Evolutionary conservation across 1,284 basidiomycete species (phyloP).

Genomic region (Trametes hirsuta): DNA sequence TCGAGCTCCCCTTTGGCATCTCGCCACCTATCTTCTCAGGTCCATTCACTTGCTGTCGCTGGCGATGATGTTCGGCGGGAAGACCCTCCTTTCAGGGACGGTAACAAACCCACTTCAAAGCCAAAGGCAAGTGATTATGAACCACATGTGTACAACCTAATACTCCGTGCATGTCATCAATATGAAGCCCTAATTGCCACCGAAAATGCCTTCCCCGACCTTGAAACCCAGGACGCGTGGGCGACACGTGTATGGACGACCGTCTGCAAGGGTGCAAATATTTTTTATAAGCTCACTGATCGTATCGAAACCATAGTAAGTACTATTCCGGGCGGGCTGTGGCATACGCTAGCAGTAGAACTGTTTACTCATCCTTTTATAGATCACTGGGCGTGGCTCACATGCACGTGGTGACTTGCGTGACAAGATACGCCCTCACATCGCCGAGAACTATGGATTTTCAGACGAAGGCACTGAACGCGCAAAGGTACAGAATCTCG

Average conservation of each 20-base stretch:
- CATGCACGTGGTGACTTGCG: constrained; percentile 3
- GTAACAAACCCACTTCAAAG: background rate
- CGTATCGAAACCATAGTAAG: constrained; percentile 1
- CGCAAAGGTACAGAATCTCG: background rate
- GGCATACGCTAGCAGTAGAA: too few relatives aligned
- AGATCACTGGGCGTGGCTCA: background rate
- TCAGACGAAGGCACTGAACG: background rate
- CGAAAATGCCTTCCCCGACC: constrained; percentile 4
- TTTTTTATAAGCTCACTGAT: background rate
- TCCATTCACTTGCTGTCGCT: too few relatives aligned
- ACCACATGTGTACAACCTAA: background rate
- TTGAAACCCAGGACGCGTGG: background rate
- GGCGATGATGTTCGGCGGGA: too few relatives aligned
- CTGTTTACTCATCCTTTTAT: background rate
- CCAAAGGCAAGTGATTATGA: constrained; percentile 9
- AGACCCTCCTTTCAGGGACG: background rate
- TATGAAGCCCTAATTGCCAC: constrained; percentile 4
- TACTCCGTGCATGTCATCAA: constrained; percentile 1
- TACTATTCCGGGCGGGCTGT: background rate
- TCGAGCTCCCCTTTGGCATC: too few relatives aligned
- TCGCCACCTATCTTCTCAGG: too few relatives aligned
- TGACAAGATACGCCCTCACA: constrained; percentile 1
- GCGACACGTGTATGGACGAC: background rate
- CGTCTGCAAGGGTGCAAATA: background rate
- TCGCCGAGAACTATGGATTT: background rate